Conservation (phyloP, 306 rosid genomes). For the Prunus davidiana region DNA sequence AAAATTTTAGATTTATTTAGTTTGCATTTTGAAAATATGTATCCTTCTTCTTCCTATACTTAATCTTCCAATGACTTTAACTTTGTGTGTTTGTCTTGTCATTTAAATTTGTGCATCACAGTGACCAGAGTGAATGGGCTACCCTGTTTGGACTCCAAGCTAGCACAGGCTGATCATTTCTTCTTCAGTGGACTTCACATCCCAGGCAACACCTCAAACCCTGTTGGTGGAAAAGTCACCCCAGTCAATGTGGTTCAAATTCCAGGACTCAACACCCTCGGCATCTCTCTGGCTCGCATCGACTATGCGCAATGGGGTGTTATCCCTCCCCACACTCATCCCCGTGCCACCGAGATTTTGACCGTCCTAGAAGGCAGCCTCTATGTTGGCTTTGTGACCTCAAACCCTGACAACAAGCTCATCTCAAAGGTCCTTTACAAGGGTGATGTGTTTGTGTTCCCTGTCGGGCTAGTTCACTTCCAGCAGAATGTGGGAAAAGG, state of each 20-base stretch:
- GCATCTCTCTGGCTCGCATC: not conserved
- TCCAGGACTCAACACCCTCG: conserved; percentile 10
- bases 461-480: not conserved
- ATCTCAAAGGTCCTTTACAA: conserved; percentile 8
- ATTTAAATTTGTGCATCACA: not conserved
- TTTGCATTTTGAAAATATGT: not conserved
- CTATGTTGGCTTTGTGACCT: conserved; percentile 12
- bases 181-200: conserved; percentile 1
- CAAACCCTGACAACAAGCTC: conserved; percentile 10
- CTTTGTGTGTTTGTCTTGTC: not conserved
- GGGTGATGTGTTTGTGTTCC: conserved; percentile 12
- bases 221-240: not conserved
- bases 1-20: not conserved
- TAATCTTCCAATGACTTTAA: not conserved
- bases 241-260: conserved; percentile 6
- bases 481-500: not conserved
- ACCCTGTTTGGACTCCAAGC: conserved; percentile 5
- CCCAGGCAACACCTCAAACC: conserved; percentile 2
- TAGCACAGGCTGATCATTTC: conserved; percentile 4
- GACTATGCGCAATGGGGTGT: not conserved
- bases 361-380: conserved; percentile 3
- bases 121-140: not conserved
- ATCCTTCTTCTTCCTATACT: not conserved
- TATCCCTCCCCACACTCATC: conserved; percentile 6
- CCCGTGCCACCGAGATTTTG: not conserved